Base-by-base conservation (phyloP, 2,329 filamentous ascomycete species). In the Niveomyces coronatus region DNA sequence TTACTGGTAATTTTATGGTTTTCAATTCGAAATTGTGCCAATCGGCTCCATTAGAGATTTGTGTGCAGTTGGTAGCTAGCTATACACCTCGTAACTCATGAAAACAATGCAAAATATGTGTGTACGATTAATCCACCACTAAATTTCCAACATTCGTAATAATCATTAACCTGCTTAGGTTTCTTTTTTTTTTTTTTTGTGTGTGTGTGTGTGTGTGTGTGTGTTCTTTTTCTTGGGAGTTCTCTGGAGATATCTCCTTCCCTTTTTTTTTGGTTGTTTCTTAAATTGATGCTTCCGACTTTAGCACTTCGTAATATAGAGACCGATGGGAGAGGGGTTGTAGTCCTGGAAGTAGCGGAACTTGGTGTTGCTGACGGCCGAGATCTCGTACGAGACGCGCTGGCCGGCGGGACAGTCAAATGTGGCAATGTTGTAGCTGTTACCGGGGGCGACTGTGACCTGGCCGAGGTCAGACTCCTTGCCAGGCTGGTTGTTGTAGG, bases 321-420 rank as follows among this genome's bases (percentile, higher is more conserved):
- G 41, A 10, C 62, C 62, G 31, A 65, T 52, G n/a, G 63, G 60
- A 26, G 55, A 58, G 5, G 61, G 61, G 49, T 78, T 79, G 47
- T 62, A 79, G 52, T 82, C 75, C 58, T 84, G 67, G 60, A 82
- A 79, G 56, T 70, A 83, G 40, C 69, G 57, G 27, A 82, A 54
- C 33, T 61, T 51, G 27, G 74, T 74, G 45, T 59, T 60, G 3
- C 67, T 70, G 5, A 58, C 58, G 17, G 36, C 44, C 32, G 58
- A 65, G 47, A 82, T 63, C 59, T 73, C 61, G 47, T 68, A 72
- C 3, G 57, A 59, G 14, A 80, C 54, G 14, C 61, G 61, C 52
- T 70, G 37, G 3, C 71, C 74, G 32, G 65, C 69, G 0, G 68
- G 65, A 49, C 77, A 82, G 11, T 56, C 50, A 49, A 75, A 74